Evolutionary conservation across 2,329 filamentous ascomycete genomes (phyloP).

Genomic region (Aplosporella prunicola): DNA sequence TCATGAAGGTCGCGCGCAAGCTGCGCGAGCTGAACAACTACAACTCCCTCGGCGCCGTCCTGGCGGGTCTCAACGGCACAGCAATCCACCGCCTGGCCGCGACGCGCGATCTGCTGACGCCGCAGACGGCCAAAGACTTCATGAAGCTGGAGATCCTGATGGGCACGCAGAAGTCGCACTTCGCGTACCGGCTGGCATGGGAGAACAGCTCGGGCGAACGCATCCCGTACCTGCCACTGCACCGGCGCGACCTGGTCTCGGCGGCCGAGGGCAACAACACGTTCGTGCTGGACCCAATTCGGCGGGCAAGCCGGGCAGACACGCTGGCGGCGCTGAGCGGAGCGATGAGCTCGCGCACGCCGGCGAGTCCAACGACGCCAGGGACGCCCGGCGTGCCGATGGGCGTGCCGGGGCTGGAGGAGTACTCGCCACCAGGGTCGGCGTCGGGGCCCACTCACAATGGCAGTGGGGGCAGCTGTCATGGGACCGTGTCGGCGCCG

Average conservation of each 20-base stretch:
- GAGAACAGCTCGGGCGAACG: constrained; percentile 84
- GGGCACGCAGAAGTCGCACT: constrained; percentile 85
- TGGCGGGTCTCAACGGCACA: constrained; percentile 84
- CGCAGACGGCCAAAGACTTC: constrained; percentile 70
- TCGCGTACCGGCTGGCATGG: constrained; percentile 94
- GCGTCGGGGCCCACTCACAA: no score
- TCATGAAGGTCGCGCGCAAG: constrained; percentile 80
- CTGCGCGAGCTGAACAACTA: constrained; percentile 92
- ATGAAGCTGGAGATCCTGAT: constrained; percentile 83
- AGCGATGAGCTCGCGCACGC: constrained; percentile 14
- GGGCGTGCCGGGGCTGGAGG: not conserved
- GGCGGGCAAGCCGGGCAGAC: not conserved
- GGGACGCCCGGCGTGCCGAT: not conserved
- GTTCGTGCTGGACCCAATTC: constrained; percentile 53
- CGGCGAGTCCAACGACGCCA: constrained; percentile 15
- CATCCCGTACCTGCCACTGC: constrained; percentile 88
- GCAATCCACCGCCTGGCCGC: constrained; percentile 74
- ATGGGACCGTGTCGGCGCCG: no score
- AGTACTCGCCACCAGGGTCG: no score
- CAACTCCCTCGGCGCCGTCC: constrained; percentile 85
- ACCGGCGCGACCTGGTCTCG: constrained; percentile 79
- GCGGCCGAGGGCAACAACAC: constrained; percentile 90
- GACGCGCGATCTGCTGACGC: constrained; percentile 66
- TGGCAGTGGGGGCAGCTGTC: no score
- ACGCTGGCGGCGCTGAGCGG: constrained; percentile 1